phyloP scores from a whole-genome alignment of 768 basidiomycete genomes.

The Imleria badia region DNA sequence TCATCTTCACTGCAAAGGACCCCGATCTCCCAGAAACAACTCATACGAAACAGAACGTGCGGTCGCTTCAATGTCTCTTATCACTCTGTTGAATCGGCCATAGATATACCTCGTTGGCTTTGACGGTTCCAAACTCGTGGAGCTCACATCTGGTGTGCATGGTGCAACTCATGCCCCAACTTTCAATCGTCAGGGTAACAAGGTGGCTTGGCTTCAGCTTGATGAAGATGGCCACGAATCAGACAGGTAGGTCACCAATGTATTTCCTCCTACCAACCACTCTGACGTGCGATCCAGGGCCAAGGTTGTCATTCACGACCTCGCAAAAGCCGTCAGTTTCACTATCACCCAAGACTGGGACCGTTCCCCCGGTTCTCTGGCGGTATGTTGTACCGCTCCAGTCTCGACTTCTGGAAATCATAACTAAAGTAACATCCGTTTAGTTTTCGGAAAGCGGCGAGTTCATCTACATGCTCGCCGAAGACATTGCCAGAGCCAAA shows the following conservation, averaged over 20 bases:
- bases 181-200: slow-evolving; percentile 63
- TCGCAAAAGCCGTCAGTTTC: slow-evolving; percentile 62
- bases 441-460: slow-evolving; percentile 76
- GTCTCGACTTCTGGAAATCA: not conserved
- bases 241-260: slow-evolving; percentile 53
- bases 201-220: slow-evolving; percentile 87
- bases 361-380: slow-evolving; percentile 52
- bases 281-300: slow-evolving; percentile 41
- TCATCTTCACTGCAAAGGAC: slow-evolving; percentile 88
- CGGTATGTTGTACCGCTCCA: slow-evolving; percentile 4
- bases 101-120: slow-evolving; percentile 74
- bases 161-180: slow-evolving; percentile 78
- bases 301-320: slow-evolving; percentile 78
- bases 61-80: not conserved
- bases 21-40: slow-evolving; percentile 70
- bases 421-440: not conserved
- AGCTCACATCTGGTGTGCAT: slow-evolving; percentile 81
- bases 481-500: slow-evolving; percentile 77
- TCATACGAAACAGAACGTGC: slow-evolving; percentile 89
- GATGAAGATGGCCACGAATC: slow-evolving; percentile 87
- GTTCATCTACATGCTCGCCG: slow-evolving; percentile 71
- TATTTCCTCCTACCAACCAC: not conserved
- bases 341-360: slow-evolving; percentile 86
- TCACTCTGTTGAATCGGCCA: not conserved
- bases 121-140: slow-evolving; percentile 49